phyloP scores from a whole-genome alignment of 225 moss, liverwort and hornwort species.

The Physcomitrellopsis africana region DNA sequence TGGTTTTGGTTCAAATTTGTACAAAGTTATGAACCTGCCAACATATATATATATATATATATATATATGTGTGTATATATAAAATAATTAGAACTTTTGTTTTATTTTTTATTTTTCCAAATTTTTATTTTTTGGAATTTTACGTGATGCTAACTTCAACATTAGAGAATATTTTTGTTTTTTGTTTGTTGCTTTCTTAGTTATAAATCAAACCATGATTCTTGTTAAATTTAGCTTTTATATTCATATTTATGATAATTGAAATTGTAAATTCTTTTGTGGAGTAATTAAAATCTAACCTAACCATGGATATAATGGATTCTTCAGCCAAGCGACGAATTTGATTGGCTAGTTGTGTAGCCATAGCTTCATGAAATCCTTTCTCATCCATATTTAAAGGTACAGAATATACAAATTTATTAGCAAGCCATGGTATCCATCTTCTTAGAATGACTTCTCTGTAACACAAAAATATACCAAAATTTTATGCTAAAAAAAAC shows the following conservation, averaged over 20 bases:
- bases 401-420: constrained; percentile 69
- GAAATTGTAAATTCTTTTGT: too few species aligned
- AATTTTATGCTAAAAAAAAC: neutral
- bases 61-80: too few species aligned
- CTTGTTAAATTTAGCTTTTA: too few species aligned
- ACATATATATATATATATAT: too few species aligned
- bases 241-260: too few species aligned
- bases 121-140: too few species aligned
- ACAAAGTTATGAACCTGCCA: constrained; percentile 53
- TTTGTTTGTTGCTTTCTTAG: too few species aligned
- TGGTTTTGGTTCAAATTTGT: constrained; percentile 33
- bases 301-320: constrained; percentile 66
- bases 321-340: constrained; percentile 70
- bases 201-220: too few species aligned
- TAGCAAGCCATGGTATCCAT: constrained; percentile 67
- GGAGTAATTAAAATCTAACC: constrained; percentile 25
- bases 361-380: constrained; percentile 86
- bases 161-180: too few species aligned
- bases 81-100: too few species aligned
- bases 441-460: constrained; percentile 52
- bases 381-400: constrained; percentile 73
- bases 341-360: constrained; percentile 75
- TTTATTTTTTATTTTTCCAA: too few species aligned
- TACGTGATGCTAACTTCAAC: too few species aligned
- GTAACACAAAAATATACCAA: neutral